phyloP scores from a whole-genome alignment of 257 asterid species.

The Echium plantagineum region DNA sequence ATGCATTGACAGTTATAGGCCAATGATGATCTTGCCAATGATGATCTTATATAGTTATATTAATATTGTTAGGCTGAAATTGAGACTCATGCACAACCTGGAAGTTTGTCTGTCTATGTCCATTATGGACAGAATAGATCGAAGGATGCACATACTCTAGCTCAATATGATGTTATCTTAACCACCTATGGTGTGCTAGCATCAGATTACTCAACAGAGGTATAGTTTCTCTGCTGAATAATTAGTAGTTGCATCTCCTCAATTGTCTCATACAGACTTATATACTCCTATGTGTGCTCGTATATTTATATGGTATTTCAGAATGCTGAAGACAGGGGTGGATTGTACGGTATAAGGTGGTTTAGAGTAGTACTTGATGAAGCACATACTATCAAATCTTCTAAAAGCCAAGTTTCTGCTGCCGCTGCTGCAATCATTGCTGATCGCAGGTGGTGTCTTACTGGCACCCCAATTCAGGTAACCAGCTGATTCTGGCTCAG shows the following conservation, averaged over 20 bases:
- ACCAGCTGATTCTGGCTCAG: not conserved
- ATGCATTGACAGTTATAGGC: not conserved
- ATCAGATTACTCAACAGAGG: constrained; percentile 83
- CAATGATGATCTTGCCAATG: no score
- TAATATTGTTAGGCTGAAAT: constrained; percentile 56
- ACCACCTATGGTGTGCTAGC: constrained; percentile 93
- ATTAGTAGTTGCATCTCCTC: constrained; percentile 5
- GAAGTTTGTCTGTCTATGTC: constrained; percentile 64
- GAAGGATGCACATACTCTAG: constrained; percentile 63
- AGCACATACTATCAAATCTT: constrained; percentile 93
- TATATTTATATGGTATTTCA: constrained; percentile 16
- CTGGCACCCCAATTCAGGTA: constrained; percentile 99
- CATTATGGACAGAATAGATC: constrained; percentile 91
- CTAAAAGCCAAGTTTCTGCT: constrained; percentile 83
- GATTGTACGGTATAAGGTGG: constrained; percentile 77
- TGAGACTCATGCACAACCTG: constrained; percentile 79
- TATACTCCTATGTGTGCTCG: not conserved
- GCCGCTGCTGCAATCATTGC: constrained; percentile 89
- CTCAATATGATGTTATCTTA: constrained; percentile 72
- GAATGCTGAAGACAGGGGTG: constrained; percentile 73
- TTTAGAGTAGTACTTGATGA: constrained; percentile 90
- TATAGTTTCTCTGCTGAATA: constrained; percentile 20
- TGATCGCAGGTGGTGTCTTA: constrained; percentile 92
- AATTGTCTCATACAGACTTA: not conserved
- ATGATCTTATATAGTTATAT: constrained; percentile 1